Evolutionary conservation across 805 yeast genomes (phyloP).

Genomic region (Kluyveromyces nonfermentans): DNA sequence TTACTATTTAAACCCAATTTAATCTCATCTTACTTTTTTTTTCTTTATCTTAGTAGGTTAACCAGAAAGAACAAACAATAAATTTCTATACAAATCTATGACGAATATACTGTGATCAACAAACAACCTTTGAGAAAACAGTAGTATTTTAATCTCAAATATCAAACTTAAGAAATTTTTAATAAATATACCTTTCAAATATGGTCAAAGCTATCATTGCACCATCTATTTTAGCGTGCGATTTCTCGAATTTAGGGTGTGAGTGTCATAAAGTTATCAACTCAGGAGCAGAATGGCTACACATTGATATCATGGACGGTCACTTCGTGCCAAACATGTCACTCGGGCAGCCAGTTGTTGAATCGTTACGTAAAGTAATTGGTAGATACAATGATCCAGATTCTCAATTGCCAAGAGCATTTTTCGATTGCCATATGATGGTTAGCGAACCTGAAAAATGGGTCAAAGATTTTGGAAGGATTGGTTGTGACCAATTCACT

Average conservation of each 20-base stretch:
- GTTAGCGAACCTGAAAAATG: constrained; percentile 85
- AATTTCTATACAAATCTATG: too few relatives aligned
- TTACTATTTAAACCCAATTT: too few relatives aligned
- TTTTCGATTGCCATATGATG: constrained; percentile 98
- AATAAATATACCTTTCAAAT: too few relatives aligned
- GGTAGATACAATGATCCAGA: constrained; percentile 49
- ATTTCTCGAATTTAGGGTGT: constrained; percentile 81
- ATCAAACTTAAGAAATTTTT: too few relatives aligned
- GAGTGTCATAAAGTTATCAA: constrained; percentile 76
- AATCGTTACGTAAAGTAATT: constrained; percentile 63
- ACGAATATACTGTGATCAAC: too few relatives aligned
- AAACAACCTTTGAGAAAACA: too few relatives aligned
- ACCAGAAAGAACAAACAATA: too few relatives aligned
- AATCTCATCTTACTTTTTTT: too few relatives aligned
- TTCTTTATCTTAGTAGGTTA: too few relatives aligned
- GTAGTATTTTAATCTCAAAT: too few relatives aligned
- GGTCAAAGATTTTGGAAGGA: constrained; percentile 86
- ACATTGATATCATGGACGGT: constrained; percentile 98
- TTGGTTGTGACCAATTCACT: constrained; percentile 93
- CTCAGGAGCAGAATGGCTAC: constrained; percentile 92
- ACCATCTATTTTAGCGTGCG: constrained; percentile 89
- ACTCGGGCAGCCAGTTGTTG: constrained; percentile 84
- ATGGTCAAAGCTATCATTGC: constrained; percentile 85
- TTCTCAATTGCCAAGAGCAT: constrained; percentile 35
- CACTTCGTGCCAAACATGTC: constrained; percentile 96